phyloP scores from a whole-genome alignment of 768 basidiomycete genomes.

The Calocybe gangraenosa region DNA sequence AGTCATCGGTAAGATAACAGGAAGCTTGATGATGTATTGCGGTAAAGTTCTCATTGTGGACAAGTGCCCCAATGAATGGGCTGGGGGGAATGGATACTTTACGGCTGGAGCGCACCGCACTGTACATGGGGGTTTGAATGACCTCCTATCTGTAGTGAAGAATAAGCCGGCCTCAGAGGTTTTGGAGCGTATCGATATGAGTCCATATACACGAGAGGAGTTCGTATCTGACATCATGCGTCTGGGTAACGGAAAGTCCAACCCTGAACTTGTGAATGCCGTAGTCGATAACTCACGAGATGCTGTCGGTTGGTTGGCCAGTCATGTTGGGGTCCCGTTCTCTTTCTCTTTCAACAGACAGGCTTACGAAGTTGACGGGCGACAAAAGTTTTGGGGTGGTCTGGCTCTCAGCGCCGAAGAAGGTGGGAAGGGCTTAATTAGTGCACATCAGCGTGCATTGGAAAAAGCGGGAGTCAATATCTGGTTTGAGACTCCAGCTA shows the following conservation, averaged over 20 bases:
- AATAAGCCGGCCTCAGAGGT: slow-evolving; percentile 41
- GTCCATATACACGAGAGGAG: slow-evolving; percentile 50
- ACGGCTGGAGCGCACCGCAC: slow-evolving; percentile 68
- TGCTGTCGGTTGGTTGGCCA: slow-evolving; percentile 53
- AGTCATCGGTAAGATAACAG: not conserved
- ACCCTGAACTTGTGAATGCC: slow-evolving; percentile 43
- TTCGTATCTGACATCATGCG: slow-evolving; percentile 61
- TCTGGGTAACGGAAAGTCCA: slow-evolving; percentile 46
- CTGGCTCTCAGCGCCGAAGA: slow-evolving; percentile 57
- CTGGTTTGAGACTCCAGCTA: slow-evolving; percentile 54
- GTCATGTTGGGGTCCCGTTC: slow-evolving; percentile 48
- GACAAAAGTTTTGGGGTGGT: slow-evolving; percentile 70
- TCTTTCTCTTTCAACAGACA: slow-evolving; percentile 59
- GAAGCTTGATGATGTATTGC: slow-evolving; percentile 1
- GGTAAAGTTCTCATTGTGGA: slow-evolving; percentile 54
- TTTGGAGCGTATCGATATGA: slow-evolving; percentile 45
- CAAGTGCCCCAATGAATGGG: slow-evolving; percentile 61
- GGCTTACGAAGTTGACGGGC: slow-evolving; percentile 60
- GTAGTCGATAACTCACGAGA: slow-evolving; percentile 55
- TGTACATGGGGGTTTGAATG: slow-evolving; percentile 55
- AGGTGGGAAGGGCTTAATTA: slow-evolving; percentile 66
- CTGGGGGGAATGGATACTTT: slow-evolving; percentile 70
- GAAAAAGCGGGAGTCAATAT: slow-evolving; percentile 45
- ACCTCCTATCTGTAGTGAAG: slow-evolving; percentile 51
- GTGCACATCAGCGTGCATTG: slow-evolving; percentile 48